Evolutionary conservation across 1,284 basidiomycete species (phyloP), one percentile per base, ranked within the genome.

Genomic region (Phellopilus nigrolimitatus): DNA sequence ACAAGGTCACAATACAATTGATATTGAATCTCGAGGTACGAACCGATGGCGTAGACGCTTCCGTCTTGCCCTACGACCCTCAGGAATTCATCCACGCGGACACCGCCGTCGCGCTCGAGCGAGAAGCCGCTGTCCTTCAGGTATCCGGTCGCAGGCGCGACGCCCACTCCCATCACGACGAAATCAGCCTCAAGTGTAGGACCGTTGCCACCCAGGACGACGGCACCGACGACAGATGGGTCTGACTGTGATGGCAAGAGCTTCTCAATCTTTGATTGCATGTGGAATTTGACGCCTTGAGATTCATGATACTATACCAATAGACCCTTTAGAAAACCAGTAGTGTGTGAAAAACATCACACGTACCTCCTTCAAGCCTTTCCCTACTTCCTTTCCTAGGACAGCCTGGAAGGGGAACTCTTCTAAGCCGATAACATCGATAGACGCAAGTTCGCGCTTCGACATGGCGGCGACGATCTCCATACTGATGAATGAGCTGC

Each of bases 401-500:
- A 95, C 78, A 17, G 71, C 66, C 64, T 93, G 82, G 62, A 97
- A 93, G 0, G 94, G 94, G 51, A 80, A 78, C 52, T 84, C 78
- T 59, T 91, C 90, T 82, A 87, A 87, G 0, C 93, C 92, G 48
- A 97, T 80, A 47, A 95, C 84, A 55, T 90, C 80, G 49, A 91
- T 82, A 24, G 82, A 82, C 28, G 80, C 82, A 13, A 88, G 79
- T 68, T 85, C 88, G 51, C 85, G 84, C 62, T 85, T 86, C 3
- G 81, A 65, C 0, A 91, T 71, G 0, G 91, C 88, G 12, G 76
- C 78, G 3, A 91, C 91, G 8, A 92, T 73, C 66, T 98, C 94
- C 88, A 97, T 91, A 48, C 89, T 86, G 62, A 98, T 98, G 70
- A 97, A 97, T 15, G 88, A 91, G 28, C 85, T 88, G 1, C 94